Conservation (phyloP, 2,329 filamentous ascomycete genomes). For the Zymoseptoria crescenta region DNA sequence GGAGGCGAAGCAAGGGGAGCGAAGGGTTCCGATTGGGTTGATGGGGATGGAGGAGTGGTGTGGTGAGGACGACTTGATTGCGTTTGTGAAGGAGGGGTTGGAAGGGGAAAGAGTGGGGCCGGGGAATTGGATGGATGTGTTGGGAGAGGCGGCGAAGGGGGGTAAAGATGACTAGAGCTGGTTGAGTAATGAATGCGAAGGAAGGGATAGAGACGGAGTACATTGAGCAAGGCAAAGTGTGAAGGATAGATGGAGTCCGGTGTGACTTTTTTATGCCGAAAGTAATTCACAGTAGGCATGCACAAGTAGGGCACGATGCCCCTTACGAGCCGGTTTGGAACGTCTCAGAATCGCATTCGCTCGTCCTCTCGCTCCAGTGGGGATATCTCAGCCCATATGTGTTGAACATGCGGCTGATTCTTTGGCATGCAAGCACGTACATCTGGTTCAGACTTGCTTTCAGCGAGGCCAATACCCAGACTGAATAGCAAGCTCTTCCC, state of each 20-base stretch:
- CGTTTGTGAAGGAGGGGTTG: constrained; percentile 37
- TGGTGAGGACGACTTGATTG: constrained; percentile 44
- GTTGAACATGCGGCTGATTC: background rate
- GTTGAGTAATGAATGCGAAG: background rate
- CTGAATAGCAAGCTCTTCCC: background rate
- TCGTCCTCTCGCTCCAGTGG: background rate
- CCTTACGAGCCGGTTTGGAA: background rate
- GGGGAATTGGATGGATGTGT: constrained; percentile 34
- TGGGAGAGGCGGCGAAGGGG: constrained; percentile 20
- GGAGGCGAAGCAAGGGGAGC: constrained; percentile 46
- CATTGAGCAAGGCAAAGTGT: too few relatives aligned
- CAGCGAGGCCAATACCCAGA: background rate
- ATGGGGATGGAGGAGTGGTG: constrained; percentile 52
- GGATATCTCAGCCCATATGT: background rate
- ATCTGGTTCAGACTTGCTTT: background rate
- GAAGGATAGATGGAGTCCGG: too few relatives aligned
- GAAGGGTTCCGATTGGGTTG: constrained; percentile 45
- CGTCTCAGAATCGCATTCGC: background rate
- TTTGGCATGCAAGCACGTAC: background rate
- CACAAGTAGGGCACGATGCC: background rate
- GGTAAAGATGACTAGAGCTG: background rate
- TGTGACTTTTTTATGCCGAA: background rate
- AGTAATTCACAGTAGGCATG: background rate
- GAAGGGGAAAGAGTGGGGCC: constrained; percentile 31
- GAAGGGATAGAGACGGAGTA: background rate